phyloP scores from a whole-genome alignment of 2,329 filamentous ascomycete genomes.

The Blumeriella jaapii region DNA sequence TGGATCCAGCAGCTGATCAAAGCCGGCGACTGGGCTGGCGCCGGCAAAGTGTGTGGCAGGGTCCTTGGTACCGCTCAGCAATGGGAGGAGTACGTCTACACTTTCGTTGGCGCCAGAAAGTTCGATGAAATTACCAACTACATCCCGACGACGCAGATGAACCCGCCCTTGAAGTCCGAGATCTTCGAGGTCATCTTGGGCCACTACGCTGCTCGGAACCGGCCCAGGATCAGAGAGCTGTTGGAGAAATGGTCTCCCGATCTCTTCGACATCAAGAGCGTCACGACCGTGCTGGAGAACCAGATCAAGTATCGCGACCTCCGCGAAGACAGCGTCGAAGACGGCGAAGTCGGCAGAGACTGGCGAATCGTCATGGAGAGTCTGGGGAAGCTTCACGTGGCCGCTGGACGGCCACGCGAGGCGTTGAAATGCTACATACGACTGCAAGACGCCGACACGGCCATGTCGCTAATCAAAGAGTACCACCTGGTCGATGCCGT shows the following conservation, averaged over 20 bases:
- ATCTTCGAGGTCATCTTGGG: constrained; percentile 85
- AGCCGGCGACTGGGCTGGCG: constrained; percentile 60
- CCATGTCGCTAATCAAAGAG: constrained; percentile 75
- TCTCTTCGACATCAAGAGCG: constrained; percentile 65
- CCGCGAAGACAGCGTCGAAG: constrained; percentile 63
- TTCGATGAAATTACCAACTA: constrained; percentile 83
- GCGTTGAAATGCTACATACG: constrained; percentile 82
- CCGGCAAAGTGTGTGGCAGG: constrained; percentile 70
- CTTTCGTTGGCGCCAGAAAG: constrained; percentile 73
- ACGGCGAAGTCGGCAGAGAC: constrained; percentile 61
- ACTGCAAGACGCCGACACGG: constrained; percentile 82
- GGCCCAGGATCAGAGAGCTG: constrained; percentile 63
- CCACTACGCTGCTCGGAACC: constrained; percentile 75
- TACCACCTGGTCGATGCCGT: constrained; percentile 85
- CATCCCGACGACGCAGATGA: constrained; percentile 67
- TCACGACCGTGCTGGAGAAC: constrained; percentile 70
- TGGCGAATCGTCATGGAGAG: constrained; percentile 86
- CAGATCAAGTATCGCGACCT: constrained; percentile 69
- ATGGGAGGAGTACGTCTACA: constrained; percentile 96
- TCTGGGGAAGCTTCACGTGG: constrained; percentile 74
- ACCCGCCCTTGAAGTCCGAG: constrained; percentile 65
- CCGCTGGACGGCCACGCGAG: constrained; percentile 68
- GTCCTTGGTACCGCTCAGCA: constrained; percentile 67
- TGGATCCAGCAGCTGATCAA: constrained; percentile 84
- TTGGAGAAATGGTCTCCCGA: constrained; percentile 77